Percentiles rank a stretch among this genome's conserved stretches.
These are phyloP conservation scores for Talaromyces stipitatus DNA, from an alignment of 495 filamentous ascomycete genomes.

Conservation along the genomic window DNA sequence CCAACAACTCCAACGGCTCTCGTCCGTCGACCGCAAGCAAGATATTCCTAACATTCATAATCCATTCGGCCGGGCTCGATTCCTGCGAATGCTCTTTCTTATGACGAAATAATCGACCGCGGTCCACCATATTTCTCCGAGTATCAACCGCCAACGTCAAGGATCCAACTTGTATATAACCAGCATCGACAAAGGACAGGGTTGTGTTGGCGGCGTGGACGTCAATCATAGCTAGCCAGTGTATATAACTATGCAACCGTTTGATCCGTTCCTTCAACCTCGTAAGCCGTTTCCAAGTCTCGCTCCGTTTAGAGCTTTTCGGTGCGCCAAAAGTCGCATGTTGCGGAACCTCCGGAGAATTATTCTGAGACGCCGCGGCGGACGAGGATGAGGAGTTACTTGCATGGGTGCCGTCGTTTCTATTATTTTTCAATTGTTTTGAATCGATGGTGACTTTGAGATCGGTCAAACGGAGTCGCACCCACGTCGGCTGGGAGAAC, in stretches of 20 bases:
- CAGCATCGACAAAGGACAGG: slow-evolving; percentile 67
- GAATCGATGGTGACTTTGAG: slow-evolving; percentile 77
- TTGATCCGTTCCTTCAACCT: slow-evolving; percentile 78
- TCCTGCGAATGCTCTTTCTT: slow-evolving; percentile 60
- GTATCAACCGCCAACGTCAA: slow-evolving; percentile 86
- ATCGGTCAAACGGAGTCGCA: slow-evolving; percentile 81
- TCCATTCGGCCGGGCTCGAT: slow-evolving; percentile 89
- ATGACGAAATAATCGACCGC: slow-evolving; percentile 84
- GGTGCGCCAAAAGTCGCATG: slow-evolving; percentile 14
- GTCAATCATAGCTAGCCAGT: slow-evolving; percentile 87
- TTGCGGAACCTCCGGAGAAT: slow-evolving; percentile 9
- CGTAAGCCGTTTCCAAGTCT: slow-evolving; percentile 70
- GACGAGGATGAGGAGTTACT: slow-evolving; percentile 15
- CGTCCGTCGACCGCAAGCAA: slow-evolving; percentile 78
- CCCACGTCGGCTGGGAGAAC: slow-evolving; percentile 94
- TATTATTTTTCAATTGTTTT: slow-evolving; percentile 41
- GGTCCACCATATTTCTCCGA: slow-evolving; percentile 80
- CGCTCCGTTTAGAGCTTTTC: slow-evolving; percentile 42
- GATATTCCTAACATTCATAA: slow-evolving; percentile 74
- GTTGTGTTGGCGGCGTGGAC: slow-evolving; percentile 76
- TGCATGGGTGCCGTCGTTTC: slow-evolving; percentile 27
- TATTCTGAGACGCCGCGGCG: slow-evolving; percentile 16
- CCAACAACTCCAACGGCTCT: slow-evolving; percentile 82
- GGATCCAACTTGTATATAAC: slow-evolving; percentile 74
- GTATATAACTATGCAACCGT: slow-evolving; percentile 73